A percentile compares a stretch with the other conserved stretches of the same genome.
Conservation (phyloP, 371 early-diverging fungal species). For the Mortierella sp. region DNA sequence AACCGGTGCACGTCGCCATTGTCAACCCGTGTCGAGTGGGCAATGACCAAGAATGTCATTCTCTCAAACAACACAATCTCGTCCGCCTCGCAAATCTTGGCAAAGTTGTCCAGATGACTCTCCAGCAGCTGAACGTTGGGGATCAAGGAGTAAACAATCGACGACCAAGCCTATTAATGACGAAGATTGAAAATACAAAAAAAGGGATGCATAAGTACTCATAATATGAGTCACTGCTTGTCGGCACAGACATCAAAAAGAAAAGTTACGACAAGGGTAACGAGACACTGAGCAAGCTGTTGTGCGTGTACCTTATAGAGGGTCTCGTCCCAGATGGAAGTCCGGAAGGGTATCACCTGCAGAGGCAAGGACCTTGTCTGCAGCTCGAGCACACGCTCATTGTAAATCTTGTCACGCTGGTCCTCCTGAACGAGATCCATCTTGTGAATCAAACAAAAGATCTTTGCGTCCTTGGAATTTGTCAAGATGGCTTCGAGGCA, state of each 20-base stretch:
- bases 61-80: conserved; percentile 96
- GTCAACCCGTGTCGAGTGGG: conserved; percentile 73
- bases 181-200: neutral
- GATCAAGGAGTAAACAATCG: conserved; percentile 94
- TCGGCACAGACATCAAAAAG: neutral
- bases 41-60: conserved; percentile 95
- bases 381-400: conserved; percentile 79
- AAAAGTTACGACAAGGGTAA: neutral
- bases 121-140: conserved; percentile 92
- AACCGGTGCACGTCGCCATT: conserved; percentile 86
- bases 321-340: conserved; percentile 98
- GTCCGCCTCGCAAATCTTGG: conserved; percentile 89
- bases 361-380: conserved; percentile 81
- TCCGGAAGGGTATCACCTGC: conserved; percentile 82
- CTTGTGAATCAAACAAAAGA: conserved; percentile 97
- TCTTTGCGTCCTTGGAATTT: conserved; percentile 90
- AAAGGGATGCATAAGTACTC: neutral
- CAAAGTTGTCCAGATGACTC: conserved; percentile 83
- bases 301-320: conserved; percentile 80
- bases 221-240: neutral
- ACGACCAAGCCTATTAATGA: conserved; percentile 91
- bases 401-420: conserved; percentile 82
- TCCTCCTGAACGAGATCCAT: conserved; percentile 94
- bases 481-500: conserved; percentile 87
- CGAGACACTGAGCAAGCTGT: no score